Evolutionary conservation across 2,329 filamentous ascomycete genomes (phyloP), one percentile per base, ranked within the genome.

Genomic region (Ciborinia camelliae): DNA sequence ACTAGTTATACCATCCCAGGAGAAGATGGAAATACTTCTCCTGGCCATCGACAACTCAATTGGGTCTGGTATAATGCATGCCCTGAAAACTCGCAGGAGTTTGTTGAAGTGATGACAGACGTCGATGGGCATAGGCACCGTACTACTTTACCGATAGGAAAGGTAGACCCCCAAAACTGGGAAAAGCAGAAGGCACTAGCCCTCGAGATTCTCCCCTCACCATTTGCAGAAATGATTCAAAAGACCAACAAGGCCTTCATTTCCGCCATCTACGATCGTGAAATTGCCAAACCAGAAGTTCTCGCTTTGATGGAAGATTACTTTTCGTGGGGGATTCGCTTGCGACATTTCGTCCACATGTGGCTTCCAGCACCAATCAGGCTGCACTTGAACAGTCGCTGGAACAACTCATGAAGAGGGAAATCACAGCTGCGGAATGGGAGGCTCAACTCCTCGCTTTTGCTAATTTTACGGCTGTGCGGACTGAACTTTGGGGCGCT

Each of bases 261-360:
- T 15, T 37, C 53, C 0, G 62, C 59, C 0, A 53, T 69, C 15
- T 35, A 50, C 8, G 65, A 67, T 15, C 35, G 23, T 3, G 37
- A 58, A 9, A 50, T 62, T 5, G 41, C 61, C 2, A 50, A 59
- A 15, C 48, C 53, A n/a, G n/a, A n/a, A n/a, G n/a, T 3, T 43
- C 51, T 14, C 63, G 62, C 37, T 66, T 59, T 20, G 41, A 67
- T 39, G 39, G 54, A 4, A 68, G 66, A 39, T 1, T 69, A 4
- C 18, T 67, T n/a, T 60, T 67, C 0, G 65, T 69, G 1, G 68
- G 63, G 2, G 63, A 69, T 53, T 48, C 66, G 8, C 9, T 67
- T 10, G 35, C 45, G 5, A 35, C 41, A 1, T 62, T 66, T 48
- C 47, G 67, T 7, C 65, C 65, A 8, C 57, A 66, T 43, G 43